phyloP scores from a whole-genome alignment of 73 alveolate species.

The Breviolum minutum region DNA sequence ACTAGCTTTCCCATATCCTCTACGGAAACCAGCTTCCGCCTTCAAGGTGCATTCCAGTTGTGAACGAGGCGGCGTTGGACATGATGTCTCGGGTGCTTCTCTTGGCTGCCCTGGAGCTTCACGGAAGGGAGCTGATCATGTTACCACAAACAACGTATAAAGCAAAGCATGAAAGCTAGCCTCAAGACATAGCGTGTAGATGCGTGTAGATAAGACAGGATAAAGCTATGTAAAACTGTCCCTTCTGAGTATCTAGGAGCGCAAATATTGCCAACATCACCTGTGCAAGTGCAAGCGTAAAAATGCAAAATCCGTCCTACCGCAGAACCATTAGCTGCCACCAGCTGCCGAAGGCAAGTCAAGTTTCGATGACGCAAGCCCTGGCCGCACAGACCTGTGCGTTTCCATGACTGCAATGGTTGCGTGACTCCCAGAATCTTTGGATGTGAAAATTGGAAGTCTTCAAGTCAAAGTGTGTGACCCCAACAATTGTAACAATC shows the following conservation, averaged over 20 bases:
- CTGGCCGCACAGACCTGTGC: neutral
- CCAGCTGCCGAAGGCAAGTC: slow-evolving; percentile 32
- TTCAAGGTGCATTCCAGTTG: slow-evolving; percentile 6
- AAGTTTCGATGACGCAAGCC: slow-evolving; percentile 8
- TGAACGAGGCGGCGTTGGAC: neutral
- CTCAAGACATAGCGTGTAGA: too few relatives aligned
- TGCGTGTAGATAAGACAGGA: too few relatives aligned
- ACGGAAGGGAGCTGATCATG: neutral
- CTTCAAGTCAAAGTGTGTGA: neutral
- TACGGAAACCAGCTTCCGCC: neutral
- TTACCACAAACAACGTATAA: too few relatives aligned
- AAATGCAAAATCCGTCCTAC: neutral
- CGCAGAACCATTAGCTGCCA: slow-evolving; percentile 35
- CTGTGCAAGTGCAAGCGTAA: neutral
- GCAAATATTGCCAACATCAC: neutral
- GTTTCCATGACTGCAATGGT: neutral
- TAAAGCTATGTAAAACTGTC: neutral
- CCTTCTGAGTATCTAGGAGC: neutral
- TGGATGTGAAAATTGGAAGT: neutral
- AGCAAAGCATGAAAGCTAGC: too few relatives aligned
- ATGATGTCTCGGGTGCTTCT: neutral
- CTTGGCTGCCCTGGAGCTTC: neutral
- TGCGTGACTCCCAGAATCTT: neutral
- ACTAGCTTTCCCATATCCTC: too few relatives aligned
- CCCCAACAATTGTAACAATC: too few relatives aligned